Evolutionary conservation across 257 asterid genomes (phyloP), one percentile per base, ranked within the genome.

Genomic region (Jasminum sambac): DNA sequence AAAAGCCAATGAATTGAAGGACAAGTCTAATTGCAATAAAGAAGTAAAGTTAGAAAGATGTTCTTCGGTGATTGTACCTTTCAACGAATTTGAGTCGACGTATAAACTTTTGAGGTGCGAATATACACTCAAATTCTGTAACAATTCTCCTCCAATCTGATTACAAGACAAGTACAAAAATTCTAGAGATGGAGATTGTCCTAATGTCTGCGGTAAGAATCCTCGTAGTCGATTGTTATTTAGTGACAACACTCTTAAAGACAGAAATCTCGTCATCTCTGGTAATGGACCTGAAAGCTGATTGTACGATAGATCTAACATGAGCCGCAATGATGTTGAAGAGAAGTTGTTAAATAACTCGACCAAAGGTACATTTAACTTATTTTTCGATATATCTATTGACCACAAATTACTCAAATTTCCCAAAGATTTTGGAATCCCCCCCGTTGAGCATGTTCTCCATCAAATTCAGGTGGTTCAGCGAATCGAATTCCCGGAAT

Each of bases 1-100:
- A 24, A 74, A 43, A 14, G 67, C 4, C 65, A 75, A 36, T 7
- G 69, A 39, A 70, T 80, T 80, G 37, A 9, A 60, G 3, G 77
- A 72, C 11, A 80, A 69, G 42, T 69, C 70, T 43, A 80, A 43
- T 0, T 0, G 0, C 4, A 13, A 36, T 13, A 83, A 55, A 17
- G 26, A 63, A n/a, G 61, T 40, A 8, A 78, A 78, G 30, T 66
- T 71, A 6, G 68, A 46, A 8, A 82, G 16, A 10, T 76, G 55
- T 6, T 68, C 13, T 48, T 76, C 79, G 7, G 67, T 44, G 39
- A 84, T 38, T 19, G 17, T 62, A 7, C 81, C 85, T 19, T 75
- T n/a, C 39, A 82, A 34, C 5, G 21, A 26, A 76, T 79, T 82
- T 17, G 3, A 19, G 36, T 78, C n/a, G 38, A 72, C 30, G 48